These are phyloP conservation scores for Citrus hindsii DNA, from an alignment of 345 rosid species.

Conservation along the genomic window DNA sequence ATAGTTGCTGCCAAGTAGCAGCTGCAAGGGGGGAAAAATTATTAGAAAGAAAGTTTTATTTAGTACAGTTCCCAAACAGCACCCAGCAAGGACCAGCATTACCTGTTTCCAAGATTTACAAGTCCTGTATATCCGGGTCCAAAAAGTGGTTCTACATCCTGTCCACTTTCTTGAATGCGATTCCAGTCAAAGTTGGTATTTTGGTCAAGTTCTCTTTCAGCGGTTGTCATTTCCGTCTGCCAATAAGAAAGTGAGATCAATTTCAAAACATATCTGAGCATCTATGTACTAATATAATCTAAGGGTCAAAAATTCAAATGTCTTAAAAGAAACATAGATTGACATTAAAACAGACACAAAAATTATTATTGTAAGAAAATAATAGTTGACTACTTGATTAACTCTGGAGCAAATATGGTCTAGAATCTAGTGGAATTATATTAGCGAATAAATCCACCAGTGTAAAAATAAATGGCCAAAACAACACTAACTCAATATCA, in stretches of 20 bases:
- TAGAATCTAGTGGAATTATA: not conserved
- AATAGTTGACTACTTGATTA: not conserved
- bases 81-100: slow-evolving; percentile 10
- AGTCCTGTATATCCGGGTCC: slow-evolving; percentile 99
- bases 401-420: not conserved
- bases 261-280: slow-evolving; percentile 19
- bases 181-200: slow-evolving; percentile 97
- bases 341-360: slow-evolving; percentile 3
- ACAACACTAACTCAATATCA: not conserved
- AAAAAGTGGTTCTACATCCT: slow-evolving; percentile 70
- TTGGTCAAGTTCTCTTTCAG: slow-evolving; percentile 99
- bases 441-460: not conserved
- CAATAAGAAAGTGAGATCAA: slow-evolving; percentile 14
- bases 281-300: not conserved
- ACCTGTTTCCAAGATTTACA: slow-evolving; percentile 98
- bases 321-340: slow-evolving; percentile 9
- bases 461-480: not conserved
- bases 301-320: slow-evolving; percentile 4
- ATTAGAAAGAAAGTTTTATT: slow-evolving; percentile 15
- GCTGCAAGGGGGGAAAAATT: slow-evolving; percentile 45
- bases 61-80: slow-evolving; percentile 5
- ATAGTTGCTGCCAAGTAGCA: slow-evolving; percentile 99
- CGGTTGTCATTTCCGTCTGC: slow-evolving; percentile 99
- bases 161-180: slow-evolving; percentile 98
- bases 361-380: slow-evolving; percentile 1